phyloP scores from a whole-genome alignment of 2,329 filamentous ascomycete genomes.

The Beauveria sp. region DNA sequence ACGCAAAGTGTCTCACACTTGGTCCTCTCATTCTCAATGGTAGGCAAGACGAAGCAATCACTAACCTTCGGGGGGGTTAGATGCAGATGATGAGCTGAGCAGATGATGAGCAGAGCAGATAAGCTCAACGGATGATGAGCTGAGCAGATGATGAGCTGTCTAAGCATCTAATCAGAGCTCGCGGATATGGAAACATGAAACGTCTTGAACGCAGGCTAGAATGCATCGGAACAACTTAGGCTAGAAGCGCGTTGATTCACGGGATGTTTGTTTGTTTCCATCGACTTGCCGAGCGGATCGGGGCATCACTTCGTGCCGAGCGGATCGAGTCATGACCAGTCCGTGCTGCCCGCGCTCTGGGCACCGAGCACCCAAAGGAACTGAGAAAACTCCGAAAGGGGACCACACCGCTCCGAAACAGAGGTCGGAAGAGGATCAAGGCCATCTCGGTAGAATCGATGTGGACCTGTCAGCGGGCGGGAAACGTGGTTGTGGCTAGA shows the following conservation, averaged over 20 bases:
- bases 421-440: not conserved
- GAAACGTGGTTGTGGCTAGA: too few relatives aligned
- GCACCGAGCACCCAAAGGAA: not conserved
- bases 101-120: not conserved
- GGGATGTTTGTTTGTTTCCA: not conserved
- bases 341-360: not conserved
- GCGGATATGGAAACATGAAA: too few relatives aligned
- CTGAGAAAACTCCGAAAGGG: not conserved
- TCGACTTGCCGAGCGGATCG: not conserved
- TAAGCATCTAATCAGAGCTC: too few relatives aligned
- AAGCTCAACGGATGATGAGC: not conserved
- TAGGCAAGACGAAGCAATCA: not conserved
- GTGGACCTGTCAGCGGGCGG: too few relatives aligned
- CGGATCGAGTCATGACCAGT: not conserved
- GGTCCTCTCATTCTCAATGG: not conserved
- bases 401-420: not conserved
- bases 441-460: too few relatives aligned
- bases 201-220: too few relatives aligned
- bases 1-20: not conserved
- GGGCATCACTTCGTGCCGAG: not conserved
- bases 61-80: not conserved
- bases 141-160: not conserved
- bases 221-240: not conserved
- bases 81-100: not conserved
- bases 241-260: not conserved